Evolutionary conservation across 225 moss, liverwort and hornwort species (phyloP).

Genomic region (Neckera pumila): DNA sequence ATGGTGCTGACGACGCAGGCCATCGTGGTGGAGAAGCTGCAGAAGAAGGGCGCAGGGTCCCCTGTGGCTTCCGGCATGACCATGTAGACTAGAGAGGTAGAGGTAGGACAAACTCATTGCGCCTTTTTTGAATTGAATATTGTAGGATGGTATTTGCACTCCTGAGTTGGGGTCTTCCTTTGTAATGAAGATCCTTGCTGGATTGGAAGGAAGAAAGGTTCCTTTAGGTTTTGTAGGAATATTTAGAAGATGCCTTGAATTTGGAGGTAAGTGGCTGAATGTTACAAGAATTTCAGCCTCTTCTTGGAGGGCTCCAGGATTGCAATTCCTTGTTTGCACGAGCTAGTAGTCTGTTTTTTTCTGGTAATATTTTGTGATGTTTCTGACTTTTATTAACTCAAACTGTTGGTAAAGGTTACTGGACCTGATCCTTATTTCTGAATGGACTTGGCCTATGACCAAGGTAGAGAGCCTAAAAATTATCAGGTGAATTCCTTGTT

Average conservation of each 20-base stretch:
- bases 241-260: background rate
- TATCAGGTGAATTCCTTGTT: too few species aligned
- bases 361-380: too few species aligned
- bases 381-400: too few species aligned
- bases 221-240: background rate
- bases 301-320: background rate
- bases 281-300: background rate
- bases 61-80: conserved; percentile 43
- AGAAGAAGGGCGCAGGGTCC: conserved; percentile 4
- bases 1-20: conserved; percentile 98
- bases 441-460: background rate
- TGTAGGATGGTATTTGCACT: background rate
- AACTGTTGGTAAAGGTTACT: background rate
- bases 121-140: background rate
- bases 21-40: conserved; percentile 80
- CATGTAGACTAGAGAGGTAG: background rate
- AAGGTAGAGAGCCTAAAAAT: background rate
- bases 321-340: background rate
- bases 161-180: background rate
- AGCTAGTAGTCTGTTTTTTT: too few species aligned
- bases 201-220: background rate
- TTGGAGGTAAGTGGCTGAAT: background rate
- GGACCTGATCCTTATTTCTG: background rate
- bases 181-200: background rate
- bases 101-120: background rate